Percentiles rank a stretch among this genome's conserved stretches.
phyloP scores from a whole-genome alignment of 2,329 filamentous ascomycete genomes.

The Periconia sp. region DNA sequence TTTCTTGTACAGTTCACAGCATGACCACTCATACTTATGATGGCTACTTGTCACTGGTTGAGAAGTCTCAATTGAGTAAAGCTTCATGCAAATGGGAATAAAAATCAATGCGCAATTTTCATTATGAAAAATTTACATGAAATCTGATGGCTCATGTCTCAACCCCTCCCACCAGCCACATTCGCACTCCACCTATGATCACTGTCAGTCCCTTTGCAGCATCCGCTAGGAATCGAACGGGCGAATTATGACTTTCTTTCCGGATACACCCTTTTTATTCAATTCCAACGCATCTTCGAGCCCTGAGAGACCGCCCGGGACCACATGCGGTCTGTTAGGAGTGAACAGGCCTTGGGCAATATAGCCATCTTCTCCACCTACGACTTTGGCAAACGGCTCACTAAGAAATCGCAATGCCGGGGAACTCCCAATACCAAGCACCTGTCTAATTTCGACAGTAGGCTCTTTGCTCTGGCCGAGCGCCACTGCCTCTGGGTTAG shows the following conservation, averaged over 20 bases:
- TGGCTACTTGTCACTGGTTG: too few species aligned
- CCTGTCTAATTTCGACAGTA: conserved; percentile 3
- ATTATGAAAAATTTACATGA: too few species aligned
- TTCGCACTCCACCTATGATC: too few species aligned
- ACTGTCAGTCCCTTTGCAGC: background rate
- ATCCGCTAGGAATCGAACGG: background rate
- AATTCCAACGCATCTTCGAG: conserved; percentile 11
- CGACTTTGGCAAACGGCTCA: conserved; percentile 6
- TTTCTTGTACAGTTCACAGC: too few species aligned
- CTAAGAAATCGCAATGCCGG: conserved; percentile 6
- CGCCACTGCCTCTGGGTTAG: conserved; percentile 4
- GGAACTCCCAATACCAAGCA: conserved; percentile 7
- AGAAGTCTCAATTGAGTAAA: too few species aligned
- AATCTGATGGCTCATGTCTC: too few species aligned
- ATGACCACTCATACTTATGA: too few species aligned
- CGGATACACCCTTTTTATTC: conserved; percentile 13
- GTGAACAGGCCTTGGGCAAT: conserved; percentile 7
- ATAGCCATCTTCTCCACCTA: conserved; percentile 12
- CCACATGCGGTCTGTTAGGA: conserved; percentile 7
- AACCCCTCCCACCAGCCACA: background rate
- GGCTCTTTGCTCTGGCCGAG: conserved; percentile 5
- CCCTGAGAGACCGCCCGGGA: conserved; percentile 8
- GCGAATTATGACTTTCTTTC: conserved; percentile 9
- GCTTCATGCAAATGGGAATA: too few species aligned
- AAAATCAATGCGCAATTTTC: too few species aligned